Conservation (phyloP, 768 basidiomycete genomes). For the Lentinula edodes region DNA sequence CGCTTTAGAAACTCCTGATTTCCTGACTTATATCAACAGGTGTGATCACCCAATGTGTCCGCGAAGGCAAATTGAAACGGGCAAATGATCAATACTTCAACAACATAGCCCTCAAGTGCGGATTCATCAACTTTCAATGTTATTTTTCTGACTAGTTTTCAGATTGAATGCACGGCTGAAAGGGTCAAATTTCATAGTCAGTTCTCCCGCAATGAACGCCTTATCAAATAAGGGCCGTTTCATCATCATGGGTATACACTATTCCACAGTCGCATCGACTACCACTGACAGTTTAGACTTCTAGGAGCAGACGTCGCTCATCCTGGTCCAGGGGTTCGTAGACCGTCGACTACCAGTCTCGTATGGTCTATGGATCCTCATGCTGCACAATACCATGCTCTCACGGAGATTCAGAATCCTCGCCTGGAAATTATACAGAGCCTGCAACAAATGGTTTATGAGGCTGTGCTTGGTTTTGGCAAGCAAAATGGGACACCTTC, state of each 20-base stretch:
- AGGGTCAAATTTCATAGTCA: slow-evolving; percentile 38
- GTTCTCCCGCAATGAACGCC: slow-evolving; percentile 15
- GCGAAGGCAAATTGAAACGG: slow-evolving; percentile 25
- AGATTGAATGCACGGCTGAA: slow-evolving; percentile 55
- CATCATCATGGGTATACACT: slow-evolving; percentile 32
- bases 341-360: slow-evolving; percentile 54
- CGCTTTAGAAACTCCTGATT: not conserved
- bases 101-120: slow-evolving; percentile 51
- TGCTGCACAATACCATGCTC: slow-evolving; percentile 40
- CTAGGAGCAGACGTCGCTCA: slow-evolving; percentile 61
- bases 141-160: not conserved
- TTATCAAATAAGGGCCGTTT: slow-evolving; percentile 21
- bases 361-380: slow-evolving; percentile 49
- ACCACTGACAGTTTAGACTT: not conserved
- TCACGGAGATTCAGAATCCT: slow-evolving; percentile 38
- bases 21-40: slow-evolving; percentile 17
- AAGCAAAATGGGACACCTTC: slow-evolving; percentile 14
- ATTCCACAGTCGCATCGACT: slow-evolving; percentile 18
- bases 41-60: slow-evolving; percentile 41
- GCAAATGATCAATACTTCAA: slow-evolving; percentile 48
- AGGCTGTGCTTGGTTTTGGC: slow-evolving; percentile 16
- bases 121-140: not conserved
- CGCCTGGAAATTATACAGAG: slow-evolving; percentile 42
- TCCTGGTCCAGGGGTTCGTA: slow-evolving; percentile 45
- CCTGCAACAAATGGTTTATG: slow-evolving; percentile 33